Conservation (phyloP, 2,329 filamentous ascomycete species). For the Penicillium brevicompactum region DNA sequence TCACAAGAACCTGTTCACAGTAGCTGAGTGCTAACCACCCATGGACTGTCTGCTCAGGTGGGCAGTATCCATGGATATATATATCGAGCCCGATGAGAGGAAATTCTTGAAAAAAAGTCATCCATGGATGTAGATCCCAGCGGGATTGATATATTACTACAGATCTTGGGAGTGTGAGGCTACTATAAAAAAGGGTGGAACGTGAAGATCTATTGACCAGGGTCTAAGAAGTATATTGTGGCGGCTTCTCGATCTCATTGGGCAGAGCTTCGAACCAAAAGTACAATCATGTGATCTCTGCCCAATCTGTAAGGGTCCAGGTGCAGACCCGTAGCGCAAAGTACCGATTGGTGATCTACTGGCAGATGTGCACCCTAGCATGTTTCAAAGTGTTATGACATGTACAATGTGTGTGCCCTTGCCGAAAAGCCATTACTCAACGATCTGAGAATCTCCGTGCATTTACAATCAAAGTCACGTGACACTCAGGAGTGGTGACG, state of each 20-base stretch:
- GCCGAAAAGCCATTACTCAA: background rate
- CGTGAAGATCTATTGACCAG: no score
- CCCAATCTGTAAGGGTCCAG: slow-evolving; percentile 24
- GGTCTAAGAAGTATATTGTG: background rate
- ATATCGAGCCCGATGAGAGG: no score
- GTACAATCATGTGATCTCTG: slow-evolving; percentile 9
- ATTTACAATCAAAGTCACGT: background rate
- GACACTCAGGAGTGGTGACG: slow-evolving; percentile 18
- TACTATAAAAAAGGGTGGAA: no score
- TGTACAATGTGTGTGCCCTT: background rate
- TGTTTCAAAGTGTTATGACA: background rate
- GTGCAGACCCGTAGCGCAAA: background rate
- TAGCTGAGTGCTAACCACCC: no score
- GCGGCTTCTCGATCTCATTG: background rate
- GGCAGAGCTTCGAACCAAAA: background rate
- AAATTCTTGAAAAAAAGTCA: no score
- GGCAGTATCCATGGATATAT: no score
- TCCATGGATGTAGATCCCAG: no score
- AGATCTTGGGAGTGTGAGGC: no score
- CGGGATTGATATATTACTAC: no score
- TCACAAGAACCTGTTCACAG: no score
- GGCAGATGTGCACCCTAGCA: background rate
- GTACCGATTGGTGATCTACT: background rate
- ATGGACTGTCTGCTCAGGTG: no score
- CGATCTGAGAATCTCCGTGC: no score